These are phyloP conservation scores for Microthlaspi erraticum DNA, from an alignment of 345 rosid species.

Conservation along the genomic window DNA sequence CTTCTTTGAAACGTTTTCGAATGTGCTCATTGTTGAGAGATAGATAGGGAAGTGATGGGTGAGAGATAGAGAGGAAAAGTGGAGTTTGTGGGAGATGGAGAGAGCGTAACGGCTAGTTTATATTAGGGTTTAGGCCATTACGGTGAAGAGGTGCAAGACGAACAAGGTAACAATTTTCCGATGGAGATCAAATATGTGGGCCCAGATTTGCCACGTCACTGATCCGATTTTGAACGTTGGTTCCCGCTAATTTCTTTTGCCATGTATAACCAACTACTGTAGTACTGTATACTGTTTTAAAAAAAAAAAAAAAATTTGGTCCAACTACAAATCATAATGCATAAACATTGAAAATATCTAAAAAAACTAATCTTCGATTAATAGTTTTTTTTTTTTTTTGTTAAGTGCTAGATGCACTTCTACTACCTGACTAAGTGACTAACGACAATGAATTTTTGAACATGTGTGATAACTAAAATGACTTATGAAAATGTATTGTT, in stretches of 20 bases:
- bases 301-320: no score
- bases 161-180: background rate
- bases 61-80: background rate
- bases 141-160: slow-evolving; percentile 9
- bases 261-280: no score
- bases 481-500: no score
- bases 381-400: no score
- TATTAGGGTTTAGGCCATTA: slow-evolving; percentile 36
- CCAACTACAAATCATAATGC: no score
- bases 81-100: slow-evolving; percentile 1
- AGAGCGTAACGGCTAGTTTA: slow-evolving; percentile 23
- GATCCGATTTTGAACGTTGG: slow-evolving; percentile 56
- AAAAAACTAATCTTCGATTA: no score
- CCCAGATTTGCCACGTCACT: slow-evolving; percentile 48
- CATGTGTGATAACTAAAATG: no score
- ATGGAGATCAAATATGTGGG: background rate
- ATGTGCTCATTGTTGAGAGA: slow-evolving; percentile 48
- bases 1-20: slow-evolving; percentile 49
- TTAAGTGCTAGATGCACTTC: no score
- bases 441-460: no score
- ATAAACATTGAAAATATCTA: no score
- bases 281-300: no score
- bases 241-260: slow-evolving; percentile 52
- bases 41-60: background rate
- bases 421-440: no score